phyloP scores from a whole-genome alignment of 129 eudicot species.

The Artemisia annua region DNA sequence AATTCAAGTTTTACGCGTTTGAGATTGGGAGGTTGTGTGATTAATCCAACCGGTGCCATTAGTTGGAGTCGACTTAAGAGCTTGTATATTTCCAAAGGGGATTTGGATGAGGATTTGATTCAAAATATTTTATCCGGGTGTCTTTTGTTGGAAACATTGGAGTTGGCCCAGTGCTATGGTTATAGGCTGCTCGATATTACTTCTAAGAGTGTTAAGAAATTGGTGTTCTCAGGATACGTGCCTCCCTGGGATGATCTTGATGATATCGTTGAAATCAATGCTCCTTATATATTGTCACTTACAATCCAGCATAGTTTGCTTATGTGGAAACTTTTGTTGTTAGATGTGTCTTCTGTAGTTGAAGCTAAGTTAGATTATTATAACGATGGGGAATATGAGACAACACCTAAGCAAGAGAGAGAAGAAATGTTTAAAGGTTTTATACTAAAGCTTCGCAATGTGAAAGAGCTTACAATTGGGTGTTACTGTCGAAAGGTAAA shows the following conservation, averaged over 20 bases:
- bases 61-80: background rate
- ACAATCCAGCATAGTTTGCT: too few species aligned
- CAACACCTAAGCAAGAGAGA: too few species aligned
- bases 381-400: background rate
- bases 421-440: background rate
- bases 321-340: too few species aligned
- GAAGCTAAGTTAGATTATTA: background rate
- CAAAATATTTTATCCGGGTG: background rate
- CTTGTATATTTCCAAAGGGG: background rate
- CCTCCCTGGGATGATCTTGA: background rate
- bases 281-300: too few species aligned
- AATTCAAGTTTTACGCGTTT: background rate
- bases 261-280: too few species aligned
- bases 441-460: background rate
- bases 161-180: background rate
- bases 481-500: background rate
- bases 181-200: background rate
- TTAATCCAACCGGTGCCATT: background rate
- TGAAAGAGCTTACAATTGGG: background rate
- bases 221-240: background rate
- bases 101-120: background rate
- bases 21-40: background rate
- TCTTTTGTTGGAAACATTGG: background rate
- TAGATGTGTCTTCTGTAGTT: background rate
- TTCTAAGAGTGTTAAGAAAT: background rate